Conservation (phyloP, 2,329 filamentous ascomycete genomes). For the Diaporthe aspalathi region DNA sequence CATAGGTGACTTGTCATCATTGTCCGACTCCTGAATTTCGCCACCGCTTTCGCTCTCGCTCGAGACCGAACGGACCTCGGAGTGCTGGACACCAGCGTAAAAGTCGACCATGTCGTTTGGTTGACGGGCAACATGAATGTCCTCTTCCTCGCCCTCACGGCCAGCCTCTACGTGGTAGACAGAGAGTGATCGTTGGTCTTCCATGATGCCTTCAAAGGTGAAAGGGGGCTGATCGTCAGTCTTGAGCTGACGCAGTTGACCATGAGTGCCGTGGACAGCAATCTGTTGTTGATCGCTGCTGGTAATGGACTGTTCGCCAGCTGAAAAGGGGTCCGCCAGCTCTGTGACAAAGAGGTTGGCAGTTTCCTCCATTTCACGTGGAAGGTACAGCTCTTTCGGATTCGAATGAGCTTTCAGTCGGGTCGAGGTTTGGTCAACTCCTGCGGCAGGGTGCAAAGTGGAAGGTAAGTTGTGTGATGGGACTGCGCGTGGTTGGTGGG, state of each 20-base stretch:
- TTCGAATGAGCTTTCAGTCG: accelerated
- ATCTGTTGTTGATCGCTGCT: not conserved
- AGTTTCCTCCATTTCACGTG: not conserved
- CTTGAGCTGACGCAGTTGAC: not conserved
- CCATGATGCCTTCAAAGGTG: not conserved
- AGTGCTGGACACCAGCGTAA: not conserved
- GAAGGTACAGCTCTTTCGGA: too few species aligned
- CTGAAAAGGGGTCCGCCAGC: not conserved
- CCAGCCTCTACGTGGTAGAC: not conserved
- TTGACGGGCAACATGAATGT: not conserved
- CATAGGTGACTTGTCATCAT: not conserved
- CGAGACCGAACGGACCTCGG: not conserved
- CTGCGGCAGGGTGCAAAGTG: not conserved
- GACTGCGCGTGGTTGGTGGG: not conserved
- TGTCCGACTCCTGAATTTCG: not conserved
- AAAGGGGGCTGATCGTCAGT: not conserved
- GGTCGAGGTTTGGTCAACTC: not conserved
- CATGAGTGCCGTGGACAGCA: not conserved
- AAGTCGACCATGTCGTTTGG: not conserved
- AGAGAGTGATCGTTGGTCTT: not conserved
- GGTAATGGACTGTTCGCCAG: not conserved
- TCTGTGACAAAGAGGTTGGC: too few species aligned
- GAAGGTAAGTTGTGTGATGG: not conserved
- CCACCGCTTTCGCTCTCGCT: not conserved
- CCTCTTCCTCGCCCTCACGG: not conserved